Conservation (phyloP, 495 filamentous ascomycete genomes). For the Talaromyces proteolyticus region DNA sequence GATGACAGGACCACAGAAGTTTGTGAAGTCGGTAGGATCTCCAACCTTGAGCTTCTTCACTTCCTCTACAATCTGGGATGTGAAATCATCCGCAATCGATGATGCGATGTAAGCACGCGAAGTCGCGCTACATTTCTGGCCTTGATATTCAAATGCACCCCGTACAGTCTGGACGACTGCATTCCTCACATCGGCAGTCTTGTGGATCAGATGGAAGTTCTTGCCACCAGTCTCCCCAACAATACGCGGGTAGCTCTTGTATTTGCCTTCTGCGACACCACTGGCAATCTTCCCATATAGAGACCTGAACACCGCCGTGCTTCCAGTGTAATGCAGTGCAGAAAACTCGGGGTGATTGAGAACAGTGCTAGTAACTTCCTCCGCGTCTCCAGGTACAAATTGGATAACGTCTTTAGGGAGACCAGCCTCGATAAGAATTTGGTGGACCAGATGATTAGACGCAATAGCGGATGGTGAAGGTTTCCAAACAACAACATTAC, state of each 20-base stretch:
- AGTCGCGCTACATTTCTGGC: constrained; percentile 85
- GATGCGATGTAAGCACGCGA: constrained; percentile 68
- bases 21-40: constrained; percentile 58
- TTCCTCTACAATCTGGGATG: constrained; percentile 54
- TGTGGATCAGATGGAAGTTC: constrained; percentile 84
- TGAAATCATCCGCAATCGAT: constrained; percentile 64
- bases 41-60: constrained; percentile 63
- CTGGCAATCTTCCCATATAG: constrained; percentile 71
- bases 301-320: constrained; percentile 75
- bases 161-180: constrained; percentile 77
- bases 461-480: constrained; percentile 72
- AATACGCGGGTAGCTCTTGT: constrained; percentile 72
- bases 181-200: constrained; percentile 66
- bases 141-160: constrained; percentile 85
- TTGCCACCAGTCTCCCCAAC: constrained; percentile 88
- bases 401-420: constrained; percentile 76
- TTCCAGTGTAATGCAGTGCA: constrained; percentile 77
- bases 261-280: constrained; percentile 65
- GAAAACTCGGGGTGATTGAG: constrained; percentile 67
- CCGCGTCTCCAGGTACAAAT: constrained; percentile 76
- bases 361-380: constrained; percentile 66
- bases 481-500: constrained; percentile 87
- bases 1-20: constrained; percentile 54
- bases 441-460: constrained; percentile 72
- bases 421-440: constrained; percentile 78